A percentile compares a stretch with the other conserved stretches of the same genome.
phyloP scores from a whole-genome alignment of 805 yeast species.

The Wickerhamomyces hampshirensis region DNA sequence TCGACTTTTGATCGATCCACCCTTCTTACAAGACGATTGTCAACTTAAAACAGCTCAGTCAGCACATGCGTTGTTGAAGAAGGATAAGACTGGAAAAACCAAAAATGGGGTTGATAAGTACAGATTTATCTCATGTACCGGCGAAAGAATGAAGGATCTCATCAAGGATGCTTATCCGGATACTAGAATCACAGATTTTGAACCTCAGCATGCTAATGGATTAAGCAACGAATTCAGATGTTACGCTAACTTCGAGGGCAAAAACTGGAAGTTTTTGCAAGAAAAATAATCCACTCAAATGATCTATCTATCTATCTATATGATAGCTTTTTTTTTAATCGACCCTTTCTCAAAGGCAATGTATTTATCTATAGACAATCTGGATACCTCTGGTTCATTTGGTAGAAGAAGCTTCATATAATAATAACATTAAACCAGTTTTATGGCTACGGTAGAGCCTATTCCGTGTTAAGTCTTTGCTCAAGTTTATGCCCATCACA shows the following conservation, averaged over 20 bases:
- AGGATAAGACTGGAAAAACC: constrained; percentile 35
- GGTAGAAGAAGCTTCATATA: no score
- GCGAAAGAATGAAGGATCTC: constrained; percentile 78
- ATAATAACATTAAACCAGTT: no score
- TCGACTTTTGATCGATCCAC: constrained; percentile 79
- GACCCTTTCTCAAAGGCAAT: no score
- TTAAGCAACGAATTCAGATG: constrained; percentile 85
- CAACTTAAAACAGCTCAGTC: constrained; percentile 64
- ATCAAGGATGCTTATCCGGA: constrained; percentile 61
- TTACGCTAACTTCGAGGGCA: constrained; percentile 72
- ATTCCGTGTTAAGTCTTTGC: no score
- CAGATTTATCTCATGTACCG: constrained; percentile 74
- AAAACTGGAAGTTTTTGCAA: constrained; percentile 60
- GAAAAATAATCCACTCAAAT: no score
- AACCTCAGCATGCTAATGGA: constrained; percentile 81
- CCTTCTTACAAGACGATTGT: constrained; percentile 77
- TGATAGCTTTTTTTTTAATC: no score
- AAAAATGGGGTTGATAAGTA: constrained; percentile 36
- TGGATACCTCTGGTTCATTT: no score
- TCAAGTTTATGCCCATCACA: no score
- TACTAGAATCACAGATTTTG: constrained; percentile 56
- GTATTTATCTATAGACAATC: no score
- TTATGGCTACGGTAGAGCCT: no score
- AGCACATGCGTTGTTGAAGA: constrained; percentile 52
- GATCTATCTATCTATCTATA: no score